phyloP scores from a whole-genome alignment of 257 asterid species.

The Nicotiana sylvestris region DNA sequence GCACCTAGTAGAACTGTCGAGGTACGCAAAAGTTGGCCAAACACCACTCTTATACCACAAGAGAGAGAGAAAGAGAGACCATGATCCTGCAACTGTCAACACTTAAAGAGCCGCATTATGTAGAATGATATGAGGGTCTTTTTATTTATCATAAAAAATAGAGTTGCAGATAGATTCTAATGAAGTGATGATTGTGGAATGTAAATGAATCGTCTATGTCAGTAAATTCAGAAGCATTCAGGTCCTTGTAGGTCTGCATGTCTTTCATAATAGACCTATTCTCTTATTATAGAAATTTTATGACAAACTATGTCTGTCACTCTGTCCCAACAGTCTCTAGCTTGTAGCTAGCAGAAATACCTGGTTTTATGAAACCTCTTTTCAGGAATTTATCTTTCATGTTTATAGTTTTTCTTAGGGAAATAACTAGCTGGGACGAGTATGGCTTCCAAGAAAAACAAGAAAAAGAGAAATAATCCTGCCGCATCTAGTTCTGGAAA shows the following conservation, averaged over 20 bases:
- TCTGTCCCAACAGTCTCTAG: neutral
- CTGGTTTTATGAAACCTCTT: neutral
- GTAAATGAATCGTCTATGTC: neutral
- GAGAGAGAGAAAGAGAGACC: neutral
- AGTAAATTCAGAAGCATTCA: conserved; percentile 6
- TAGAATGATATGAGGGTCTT: conserved; percentile 1
- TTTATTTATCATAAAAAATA: neutral
- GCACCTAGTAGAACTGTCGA: neutral
- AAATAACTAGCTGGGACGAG: conserved; percentile 17
- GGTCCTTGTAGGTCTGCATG: neutral
- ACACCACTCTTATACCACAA: neutral
- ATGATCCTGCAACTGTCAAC: neutral
- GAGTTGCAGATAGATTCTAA: neutral
- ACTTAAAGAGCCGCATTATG: neutral
- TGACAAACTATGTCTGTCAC: neutral
- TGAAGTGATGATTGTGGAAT: neutral
- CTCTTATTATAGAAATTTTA: neutral
- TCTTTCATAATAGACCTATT: neutral
- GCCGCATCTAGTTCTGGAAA: conserved; percentile 17
- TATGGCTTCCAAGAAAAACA: conserved; percentile 36
- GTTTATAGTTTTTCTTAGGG: neutral
- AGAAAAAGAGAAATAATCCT: conserved; percentile 17
- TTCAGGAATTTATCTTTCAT: neutral
- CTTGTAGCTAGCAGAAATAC: neutral
- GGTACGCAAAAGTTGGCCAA: neutral